Evolutionary conservation across 2,329 filamentous ascomycete species (phyloP), one percentile per base, ranked within the genome.

Genomic region (Penicillium sp.): DNA sequence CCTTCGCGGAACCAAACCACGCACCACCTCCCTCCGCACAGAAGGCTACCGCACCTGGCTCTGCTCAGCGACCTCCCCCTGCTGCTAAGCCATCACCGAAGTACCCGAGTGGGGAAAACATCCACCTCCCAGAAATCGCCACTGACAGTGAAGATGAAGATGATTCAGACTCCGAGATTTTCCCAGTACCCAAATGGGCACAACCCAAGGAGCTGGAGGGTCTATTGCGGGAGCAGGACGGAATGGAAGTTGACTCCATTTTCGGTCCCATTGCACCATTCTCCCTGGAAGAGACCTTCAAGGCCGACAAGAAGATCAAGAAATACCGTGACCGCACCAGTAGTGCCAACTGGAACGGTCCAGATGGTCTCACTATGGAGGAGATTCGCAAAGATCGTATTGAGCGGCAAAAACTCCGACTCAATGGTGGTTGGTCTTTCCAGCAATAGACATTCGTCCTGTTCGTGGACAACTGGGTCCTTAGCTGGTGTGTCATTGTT

Each of bases 241-340:
- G 88, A 10, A 85, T 75, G 66, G 78, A 78, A 57, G 75, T 95
- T 68, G 93, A 99, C 71, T 92, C 93, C 0, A 91, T 99, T 57
- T 99, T 99, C 73, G 95, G 95, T 0, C 91, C 92, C 0, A 92
- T 96, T 26, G 89, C 86, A 12, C 91, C 93, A 13, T 83, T 99
- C 67, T 92, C 92, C 72, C 95, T 99, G 89, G 96, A 99, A 72
- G 93, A 98, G 75, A 93, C 97, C 35, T 99, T 99, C 79, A 90
- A 86, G 78, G 92, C 93, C 76, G 93, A 91, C 78, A 93, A 93
- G 76, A 92, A 94, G 66, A 88, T 91, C 76, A 91, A 91, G 82
- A 91, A 92, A 73, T 98, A 97, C 84, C 88, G 96, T 19, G 89
- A 91, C 56, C 86, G 95, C 59, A 97, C 94, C 5, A 96, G 92